Evolutionary conservation across 345 rosid genomes (phyloP), one percentile per base, ranked within the genome.

Genomic region (Cardiospermum halicacabum): DNA sequence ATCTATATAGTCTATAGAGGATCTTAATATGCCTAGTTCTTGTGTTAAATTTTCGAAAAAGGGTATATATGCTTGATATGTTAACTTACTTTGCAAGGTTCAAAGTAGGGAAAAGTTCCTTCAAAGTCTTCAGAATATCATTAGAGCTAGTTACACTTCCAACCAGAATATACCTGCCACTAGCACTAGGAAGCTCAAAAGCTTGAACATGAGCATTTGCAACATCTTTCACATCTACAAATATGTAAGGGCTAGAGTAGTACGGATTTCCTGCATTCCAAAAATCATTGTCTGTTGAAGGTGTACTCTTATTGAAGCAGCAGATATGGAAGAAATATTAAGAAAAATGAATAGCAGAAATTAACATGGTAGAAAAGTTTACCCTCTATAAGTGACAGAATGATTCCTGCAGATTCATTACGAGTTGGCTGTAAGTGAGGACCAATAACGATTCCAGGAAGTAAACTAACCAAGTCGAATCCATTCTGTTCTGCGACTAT

Each of bases 131-230:
- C 3, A 30, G 49, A 55, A 31, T 51, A 24, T 79, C 73, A 0
- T 3, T 22, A 1, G 56, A 24, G 15, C 10, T 68, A 32, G 61
- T 30, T 28, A 58, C 19, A 18, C 67, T 53, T 56, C 51, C 78
- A 55, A 73, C 84, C 19, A 79, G 6, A 51, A 73, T 45, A 56
- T 79, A 79, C 65, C 82, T 64, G 3, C 85, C 81, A 0, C 39
- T 72, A 9, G 86, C 83, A 34, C 79, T 75, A 57, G 83, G 68
- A 39, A 69, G 3, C 69, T 85, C 85, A 53, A 77, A 69, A 6
- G 85, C 91, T 77, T 56, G 76, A 32, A 85, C 58, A 74, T 81
- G 91, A 1, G 78, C 86, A 64, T 72, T 43, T 21, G 81, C 88
- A 21, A 81, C 76, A 48, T 85, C 80, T 69, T 79, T 80, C 22